Evolutionary conservation across 495 filamentous ascomycete species (phyloP), one percentile per base, ranked within the genome.

Genomic region (Annulohypoxylon maeteangense): DNA sequence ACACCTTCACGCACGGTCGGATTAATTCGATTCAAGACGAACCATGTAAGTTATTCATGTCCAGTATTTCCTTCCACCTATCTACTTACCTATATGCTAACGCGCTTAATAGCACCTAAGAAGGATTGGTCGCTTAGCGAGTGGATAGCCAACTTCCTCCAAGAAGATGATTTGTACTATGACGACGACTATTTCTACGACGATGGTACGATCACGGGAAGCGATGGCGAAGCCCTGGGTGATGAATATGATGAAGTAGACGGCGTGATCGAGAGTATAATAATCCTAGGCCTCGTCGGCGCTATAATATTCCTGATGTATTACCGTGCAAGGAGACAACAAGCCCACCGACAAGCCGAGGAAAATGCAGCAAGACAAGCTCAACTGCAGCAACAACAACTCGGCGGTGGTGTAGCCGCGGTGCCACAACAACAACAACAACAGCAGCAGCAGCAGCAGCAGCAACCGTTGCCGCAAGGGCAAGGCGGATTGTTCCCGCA

Each of bases 11-110:
- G 0, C 86, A 94, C 74, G 95, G 95, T 16, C 87, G 91, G 45
- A 87, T 98, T 70, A 97, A 98, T 68, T 90, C 90, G 6, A 98
- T 99, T 58, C 91, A 90, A 59, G 91, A 95, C 47, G 94, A 97
- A 38, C 90, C 92, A 76, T 86, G 94, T 97, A 86, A 80, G 88
- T 78, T n/a, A 31, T 16, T 1, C 53, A 7, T 23, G 6, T 51
- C n/a, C 27, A 48, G 47, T 16, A 32, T 50, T 29, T 53, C 16
- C 62, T 51, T 12, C 16, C 45, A 5, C 10, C 6, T 47, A 50
- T 34, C 7, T 50, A 23, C 10, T 5, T 59, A 58, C 1, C 48
- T 54, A n/a, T 68, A 53, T 58, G 55, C 65, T 74, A 42, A 63
- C 18, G 29, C 58, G 23, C 56, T 62, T 73, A 74, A 23, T 66